Percentiles rank a stretch among this genome's conserved stretches.
phyloP scores from a whole-genome alignment of 352 stramenopile species.

The Phytophthora tubulina region DNA sequence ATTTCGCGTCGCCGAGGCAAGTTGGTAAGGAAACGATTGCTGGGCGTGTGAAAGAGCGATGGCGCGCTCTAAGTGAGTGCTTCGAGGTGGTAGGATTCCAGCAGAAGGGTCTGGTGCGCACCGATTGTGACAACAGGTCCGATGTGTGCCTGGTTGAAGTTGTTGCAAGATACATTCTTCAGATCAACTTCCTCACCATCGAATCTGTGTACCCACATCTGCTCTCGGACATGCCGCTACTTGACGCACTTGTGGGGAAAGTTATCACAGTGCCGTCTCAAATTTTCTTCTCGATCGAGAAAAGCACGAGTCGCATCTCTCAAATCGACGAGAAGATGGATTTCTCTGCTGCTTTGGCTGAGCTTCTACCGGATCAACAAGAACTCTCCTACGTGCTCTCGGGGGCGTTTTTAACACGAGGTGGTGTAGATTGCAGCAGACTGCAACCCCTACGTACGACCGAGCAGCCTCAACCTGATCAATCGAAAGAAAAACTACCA shows the following conservation, averaged over 20 bases:
- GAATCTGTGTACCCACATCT: constrained; percentile 14
- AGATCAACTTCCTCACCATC: constrained; percentile 6
- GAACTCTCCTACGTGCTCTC: constrained; percentile 1
- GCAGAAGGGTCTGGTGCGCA: constrained; percentile 5
- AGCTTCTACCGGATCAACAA: constrained; percentile 10
- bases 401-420: not conserved
- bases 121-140: not conserved
- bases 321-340: constrained; percentile 13
- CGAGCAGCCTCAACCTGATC: too few relatives aligned
- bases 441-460: too few relatives aligned
- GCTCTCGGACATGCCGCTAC: constrained; percentile 6
- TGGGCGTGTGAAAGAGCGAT: constrained; percentile 3
- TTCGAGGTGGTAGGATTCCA: constrained; percentile 21
- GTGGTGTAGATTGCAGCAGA: not conserved
- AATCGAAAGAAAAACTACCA: too few relatives aligned
- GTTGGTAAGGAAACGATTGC: not conserved
- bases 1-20: not conserved
- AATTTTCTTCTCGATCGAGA: constrained; percentile 7
- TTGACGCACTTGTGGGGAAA: constrained; percentile 7
- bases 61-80: constrained; percentile 1
- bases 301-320: constrained; percentile 6
- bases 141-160: not conserved
- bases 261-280: constrained; percentile 20
- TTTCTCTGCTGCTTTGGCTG: constrained; percentile 5
- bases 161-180: constrained; percentile 13